These are phyloP conservation scores for Pilobolus umbonatus DNA, from an alignment of 192 early-diverging fungal species.

Conservation along the genomic window DNA sequence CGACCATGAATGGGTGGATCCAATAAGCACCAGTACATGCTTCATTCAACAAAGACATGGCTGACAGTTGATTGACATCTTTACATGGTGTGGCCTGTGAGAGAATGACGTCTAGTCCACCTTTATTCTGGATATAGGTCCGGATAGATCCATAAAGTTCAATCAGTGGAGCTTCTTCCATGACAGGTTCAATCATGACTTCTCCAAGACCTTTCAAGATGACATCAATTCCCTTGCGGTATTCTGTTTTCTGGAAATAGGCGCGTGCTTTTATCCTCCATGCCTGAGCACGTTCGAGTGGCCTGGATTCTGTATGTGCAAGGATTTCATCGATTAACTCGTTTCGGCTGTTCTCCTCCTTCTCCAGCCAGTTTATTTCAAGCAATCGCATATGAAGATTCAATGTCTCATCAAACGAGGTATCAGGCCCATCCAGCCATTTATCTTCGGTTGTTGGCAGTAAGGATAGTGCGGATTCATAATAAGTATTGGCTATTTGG, in stretches of 20 bases:
- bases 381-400: constrained; percentile 15
- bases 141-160: background rate
- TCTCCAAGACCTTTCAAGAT: constrained; percentile 11
- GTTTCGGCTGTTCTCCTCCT: background rate
- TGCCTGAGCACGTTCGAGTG: constrained; percentile 18
- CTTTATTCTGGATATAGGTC: too few species aligned
- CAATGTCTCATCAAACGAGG: constrained; percentile 18
- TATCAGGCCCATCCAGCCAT: constrained; percentile 17
- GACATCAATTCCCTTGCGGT: constrained; percentile 10
- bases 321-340: constrained; percentile 10
- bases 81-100: constrained; percentile 4
- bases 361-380: constrained; percentile 8
- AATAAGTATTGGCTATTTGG: constrained; percentile 11
- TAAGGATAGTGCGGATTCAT: constrained; percentile 2
- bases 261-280: constrained; percentile 17
- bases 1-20: constrained; percentile 16
- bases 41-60: constrained; percentile 25
- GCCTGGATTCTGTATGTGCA: background rate
- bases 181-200: background rate
- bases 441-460: background rate
- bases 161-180: background rate
- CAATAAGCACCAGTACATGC: constrained; percentile 24
- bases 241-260: constrained; percentile 18
- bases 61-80: constrained; percentile 5
- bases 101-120: constrained; percentile 11